Evolutionary conservation across 169 alveolate species (phyloP), one percentile per base, ranked within the genome.

Genomic region (Cryptosporidium ubiquitum): DNA sequence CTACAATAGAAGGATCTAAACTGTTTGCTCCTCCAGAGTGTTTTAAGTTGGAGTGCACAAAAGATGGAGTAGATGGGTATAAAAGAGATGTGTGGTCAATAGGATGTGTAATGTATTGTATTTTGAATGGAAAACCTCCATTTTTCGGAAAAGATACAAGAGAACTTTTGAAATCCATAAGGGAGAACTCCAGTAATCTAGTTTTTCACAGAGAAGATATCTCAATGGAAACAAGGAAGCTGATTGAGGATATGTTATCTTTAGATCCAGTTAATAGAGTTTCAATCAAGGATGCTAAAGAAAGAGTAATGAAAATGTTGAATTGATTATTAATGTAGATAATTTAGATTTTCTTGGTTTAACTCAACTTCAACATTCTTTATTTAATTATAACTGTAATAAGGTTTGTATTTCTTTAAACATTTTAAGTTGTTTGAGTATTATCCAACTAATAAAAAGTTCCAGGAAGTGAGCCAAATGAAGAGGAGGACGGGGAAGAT

Each of bases 61-160:
- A 39, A 31, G 49, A 57, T n/a, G 86, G 89, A 60, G 79, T 79
- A 12, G 68, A 64, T 58, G 89, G 79, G 10, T 55, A 23, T 64
- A 79, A 79, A 61, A 79, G 89, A 18, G 89, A 79, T 61, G 18
- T 79, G n/a, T 79, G 89, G 89, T 79, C 89, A 6, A 31, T 79
- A 47, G 89, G 89, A 42, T 79, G 89, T 26, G 79, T 79, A 3
- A 12, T 79, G 42, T 79, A 79, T 49, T 79, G 79, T 47, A 44
- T 79, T 16, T 40, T 58, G 26, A 55, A 58, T 79, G 89, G 89
- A 40, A 79, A 35, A 0, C 49, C 64, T 23, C 89, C 89, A 40
- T 79, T 42, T 79, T 64, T 58, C 40, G 89, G 89, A 12, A 33
- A 20, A 42, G 69, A 58, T 40, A n/a, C 66, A 6, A 39, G 51